A percentile compares a stretch with the other conserved stretches of the same genome.
Conservation (phyloP, 1,284 basidiomycete genomes). For the Xanthoconium separans region DNA sequence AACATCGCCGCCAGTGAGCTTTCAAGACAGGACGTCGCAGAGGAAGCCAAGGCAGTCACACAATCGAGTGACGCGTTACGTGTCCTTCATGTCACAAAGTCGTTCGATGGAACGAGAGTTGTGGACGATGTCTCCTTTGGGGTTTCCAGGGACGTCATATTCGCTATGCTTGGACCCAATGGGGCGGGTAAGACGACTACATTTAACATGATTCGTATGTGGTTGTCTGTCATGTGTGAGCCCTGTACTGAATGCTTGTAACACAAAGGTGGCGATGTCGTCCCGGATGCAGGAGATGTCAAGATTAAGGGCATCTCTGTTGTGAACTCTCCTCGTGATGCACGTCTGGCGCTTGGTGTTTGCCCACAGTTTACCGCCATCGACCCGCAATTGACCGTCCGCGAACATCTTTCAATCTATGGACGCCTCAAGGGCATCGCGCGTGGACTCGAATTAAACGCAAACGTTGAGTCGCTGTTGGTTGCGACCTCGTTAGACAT, state of each 20-base stretch:
- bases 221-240: not conserved
- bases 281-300: slow-evolving; percentile 65
- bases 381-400: slow-evolving; percentile 72
- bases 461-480: slow-evolving; percentile 61
- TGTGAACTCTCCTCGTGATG: slow-evolving; percentile 54
- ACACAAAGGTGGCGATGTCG: slow-evolving; percentile 54
- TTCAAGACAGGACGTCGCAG: slow-evolving; percentile 47
- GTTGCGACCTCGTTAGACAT: slow-evolving; percentile 54
- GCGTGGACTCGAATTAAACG: slow-evolving; percentile 45
- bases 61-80: slow-evolving; percentile 57
- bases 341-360: slow-evolving; percentile 69
- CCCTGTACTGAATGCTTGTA: not conserved
- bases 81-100: slow-evolving; percentile 67
- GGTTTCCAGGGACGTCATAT: slow-evolving; percentile 61
- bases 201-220: slow-evolving; percentile 72
- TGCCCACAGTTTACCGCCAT: slow-evolving; percentile 85
- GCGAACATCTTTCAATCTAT: slow-evolving; percentile 70
- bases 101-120: slow-evolving; percentile 56
- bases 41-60: slow-evolving; percentile 51
- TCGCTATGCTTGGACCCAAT: slow-evolving; percentile 77
- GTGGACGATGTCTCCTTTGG: slow-evolving; percentile 76
- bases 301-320: slow-evolving; percentile 65
- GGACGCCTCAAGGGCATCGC: slow-evolving; percentile 67
- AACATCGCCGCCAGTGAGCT: slow-evolving; percentile 14
- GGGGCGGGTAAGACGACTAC: slow-evolving; percentile 82